Base-by-base conservation (phyloP, 2,329 filamentous ascomycete genomes). In the Colletotrichum endophyticum region DNA sequence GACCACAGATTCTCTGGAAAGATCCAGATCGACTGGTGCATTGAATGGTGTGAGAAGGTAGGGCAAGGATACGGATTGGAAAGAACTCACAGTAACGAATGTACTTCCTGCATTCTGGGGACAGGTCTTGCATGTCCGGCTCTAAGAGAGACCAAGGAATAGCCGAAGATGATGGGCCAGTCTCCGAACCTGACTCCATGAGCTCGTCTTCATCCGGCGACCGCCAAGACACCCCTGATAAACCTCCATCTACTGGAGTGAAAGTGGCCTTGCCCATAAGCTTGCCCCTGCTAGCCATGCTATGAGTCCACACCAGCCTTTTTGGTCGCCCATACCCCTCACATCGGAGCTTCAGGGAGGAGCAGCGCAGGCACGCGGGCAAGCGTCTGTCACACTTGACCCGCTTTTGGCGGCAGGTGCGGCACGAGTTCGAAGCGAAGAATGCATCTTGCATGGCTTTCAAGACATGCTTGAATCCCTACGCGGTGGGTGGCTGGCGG, bases 1-100 rank as follows among this genome's bases (percentile, higher is more conserved):
- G 9, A 75, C 73, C n/a, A 75, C 73, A 32, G 67, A 72, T 39
- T 75, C 73, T 44, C 71, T 72, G 34, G 73, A 75, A 34, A 75
- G 63, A 32, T 75, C 73, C 62, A 75, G 11, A 8, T 72, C 62
- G 19, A 75, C 73, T 75, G 49, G 4, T n/a, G 32, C 49, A n/a
- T 72, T 44, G 19, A 19, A 72, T 62, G 39, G 28, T 9, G 11
- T 59, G 13, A 34, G 34, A n/a, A 28, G 22, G 56, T 59, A 28
- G 56, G 44, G 11, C n/a, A 49, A 49, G 44, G 44, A 49, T 27
- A 59, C 15, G 9, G 56, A 59, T 62, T 62, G 28, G 13, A 25
- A 3, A 22, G 25, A 32, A 19, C 73, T 72, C 44, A 75, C 73
- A 75, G 25, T 75, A 75, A 25, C 73, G 73, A 53, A 75, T 72